phyloP scores from a whole-genome alignment of 345 rosid species.

The Pistacia atlantica region DNA sequence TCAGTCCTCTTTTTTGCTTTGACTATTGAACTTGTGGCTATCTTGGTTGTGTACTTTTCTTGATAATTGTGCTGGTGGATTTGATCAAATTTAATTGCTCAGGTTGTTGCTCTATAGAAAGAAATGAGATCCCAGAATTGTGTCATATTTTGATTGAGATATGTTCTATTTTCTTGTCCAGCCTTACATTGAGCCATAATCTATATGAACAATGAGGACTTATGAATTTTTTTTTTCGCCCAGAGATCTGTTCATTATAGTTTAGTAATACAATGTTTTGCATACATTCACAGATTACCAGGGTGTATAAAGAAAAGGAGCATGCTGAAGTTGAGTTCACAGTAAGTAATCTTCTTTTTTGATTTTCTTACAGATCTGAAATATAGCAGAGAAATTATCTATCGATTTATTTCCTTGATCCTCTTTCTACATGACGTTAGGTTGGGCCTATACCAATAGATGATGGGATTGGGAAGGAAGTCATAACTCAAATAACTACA shows the following conservation, averaged over 20 bases:
- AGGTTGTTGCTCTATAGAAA: constrained; percentile 4
- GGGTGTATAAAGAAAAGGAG: constrained; percentile 85
- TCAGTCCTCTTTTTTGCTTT: not conserved
- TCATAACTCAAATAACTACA: constrained; percentile 69
- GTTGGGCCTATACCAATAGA: constrained; percentile 89
- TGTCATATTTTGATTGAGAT: constrained; percentile 6
- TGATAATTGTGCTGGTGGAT: not conserved
- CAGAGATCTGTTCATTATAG: constrained; percentile 1
- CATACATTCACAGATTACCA: constrained; percentile 54
- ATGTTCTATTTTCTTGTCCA: not conserved
- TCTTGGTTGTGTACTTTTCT: not conserved
- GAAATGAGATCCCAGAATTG: constrained; percentile 5
- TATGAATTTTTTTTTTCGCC: not conserved
- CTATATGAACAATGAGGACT: not conserved
- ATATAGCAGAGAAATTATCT: constrained; percentile 13
- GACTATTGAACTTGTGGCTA: not conserved
- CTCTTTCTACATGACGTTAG: constrained; percentile 37
- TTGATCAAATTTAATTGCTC: not conserved
- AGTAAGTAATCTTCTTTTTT: constrained; percentile 52
- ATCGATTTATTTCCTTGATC: constrained; percentile 21
- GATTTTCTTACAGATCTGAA: not conserved
- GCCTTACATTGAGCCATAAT: not conserved
- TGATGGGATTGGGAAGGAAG: constrained; percentile 91
- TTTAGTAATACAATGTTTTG: constrained; percentile 18
- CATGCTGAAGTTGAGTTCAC: constrained; percentile 92